A percentile compares a stretch with the other conserved stretches of the same genome.
Conservation (phyloP, 176 grass and related monocot genomes). For the Hordeum vulgare region MorexV3_pseudomolecules_assembly NC_058524.1:241240988-241241487, state of each 20-base stretch:
- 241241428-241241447: constrained; percentile 31
- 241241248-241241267: constrained; percentile 60
- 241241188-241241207: constrained; percentile 52
- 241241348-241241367: constrained; percentile 31
- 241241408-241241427: constrained; percentile 45
- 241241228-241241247: constrained; percentile 60
- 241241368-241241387: constrained; percentile 31
- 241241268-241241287: constrained; percentile 62
- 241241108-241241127: constrained; percentile 41
- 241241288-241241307: constrained; percentile 57
- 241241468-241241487: constrained; percentile 35
- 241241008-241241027: constrained; percentile 75
- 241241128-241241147: constrained; percentile 37
- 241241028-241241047: constrained; percentile 67
- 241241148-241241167: constrained; percentile 45
- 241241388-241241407: constrained; percentile 39
- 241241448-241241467: constrained; percentile 41
- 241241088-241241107: constrained; percentile 20
- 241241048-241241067: constrained; percentile 48
- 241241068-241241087: constrained; percentile 43
- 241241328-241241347: constrained; percentile 53
- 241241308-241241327: constrained; percentile 56
- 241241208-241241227: constrained; percentile 54
- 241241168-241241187: constrained; percentile 46
- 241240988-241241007: constrained; percentile 19